Evolutionary conservation across 805 yeast genomes (phyloP).

Genomic region (Blastobotrys parvus): DNA sequence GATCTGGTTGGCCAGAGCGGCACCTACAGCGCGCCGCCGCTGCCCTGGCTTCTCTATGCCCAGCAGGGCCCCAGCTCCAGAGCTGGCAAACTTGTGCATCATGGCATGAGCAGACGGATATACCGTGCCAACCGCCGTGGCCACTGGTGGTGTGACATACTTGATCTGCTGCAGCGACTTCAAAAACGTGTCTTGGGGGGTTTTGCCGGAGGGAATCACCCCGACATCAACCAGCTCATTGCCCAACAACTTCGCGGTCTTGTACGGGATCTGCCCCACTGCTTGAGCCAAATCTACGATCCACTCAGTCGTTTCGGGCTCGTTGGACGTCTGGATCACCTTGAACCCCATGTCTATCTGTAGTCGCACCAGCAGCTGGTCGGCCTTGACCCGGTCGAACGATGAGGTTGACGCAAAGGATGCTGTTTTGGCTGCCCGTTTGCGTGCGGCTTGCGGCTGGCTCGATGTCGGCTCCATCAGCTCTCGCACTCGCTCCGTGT

Average conservation of each 20-base stretch:
- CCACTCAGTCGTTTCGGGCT: constrained; percentile 13
- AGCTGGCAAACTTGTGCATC: constrained; percentile 5
- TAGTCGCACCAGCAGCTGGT: constrained; percentile 3
- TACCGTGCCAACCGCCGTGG: constrained; percentile 8
- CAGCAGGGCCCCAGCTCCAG: constrained; percentile 12
- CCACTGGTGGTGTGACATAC: constrained; percentile 16
- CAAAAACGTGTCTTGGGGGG: constrained; percentile 9
- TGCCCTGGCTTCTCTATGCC: constrained; percentile 3
- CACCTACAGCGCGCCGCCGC: constrained; percentile 7
- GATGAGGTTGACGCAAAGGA: neutral
- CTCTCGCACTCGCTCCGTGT: constrained; percentile 12
- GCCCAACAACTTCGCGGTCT: neutral
- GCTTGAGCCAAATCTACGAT: constrained; percentile 11
- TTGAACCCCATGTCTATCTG: constrained; percentile 7
- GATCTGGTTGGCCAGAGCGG: constrained; percentile 8
- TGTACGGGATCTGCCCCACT: constrained; percentile 10
- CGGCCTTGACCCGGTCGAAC: neutral
- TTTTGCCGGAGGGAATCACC: constrained; percentile 11
- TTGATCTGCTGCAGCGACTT: constrained; percentile 13
- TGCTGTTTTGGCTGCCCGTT: neutral
- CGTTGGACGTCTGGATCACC: constrained; percentile 9
- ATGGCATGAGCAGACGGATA: constrained; percentile 11
- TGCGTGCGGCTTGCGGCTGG: neutral
- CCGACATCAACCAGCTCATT: constrained; percentile 8
- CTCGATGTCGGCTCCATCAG: constrained; percentile 3